A percentile compares a stretch with the other conserved stretches of the same genome.
phyloP scores from a whole-genome alignment of 768 basidiomycete genomes.

The Mycena albidolilacea region DNA sequence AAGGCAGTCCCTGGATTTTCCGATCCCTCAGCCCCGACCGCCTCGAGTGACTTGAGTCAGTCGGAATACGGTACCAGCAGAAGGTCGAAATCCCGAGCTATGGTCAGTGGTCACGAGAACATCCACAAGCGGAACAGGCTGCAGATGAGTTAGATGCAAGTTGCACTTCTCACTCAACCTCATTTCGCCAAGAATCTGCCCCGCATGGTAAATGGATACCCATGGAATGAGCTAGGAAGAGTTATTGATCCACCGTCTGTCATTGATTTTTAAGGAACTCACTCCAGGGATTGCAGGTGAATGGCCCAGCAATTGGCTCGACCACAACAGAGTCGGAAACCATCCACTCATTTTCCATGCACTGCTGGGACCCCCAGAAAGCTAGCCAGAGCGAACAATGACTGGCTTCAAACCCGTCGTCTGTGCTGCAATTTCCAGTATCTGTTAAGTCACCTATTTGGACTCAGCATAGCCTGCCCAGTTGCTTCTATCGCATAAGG shows the following conservation, averaged over 20 bases:
- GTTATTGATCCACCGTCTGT: neutral
- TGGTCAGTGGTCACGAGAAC: neutral
- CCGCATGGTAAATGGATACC: conserved; percentile 43
- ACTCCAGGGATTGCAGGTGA: conserved; percentile 51
- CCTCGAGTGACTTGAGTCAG: conserved; percentile 8
- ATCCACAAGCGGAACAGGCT: neutral
- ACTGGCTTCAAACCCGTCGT: conserved; percentile 46
- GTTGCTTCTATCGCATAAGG: conserved; percentile 43
- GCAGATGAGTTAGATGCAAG: conserved; percentile 17
- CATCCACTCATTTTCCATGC: conserved; percentile 58
- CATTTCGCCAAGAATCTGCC: neutral
- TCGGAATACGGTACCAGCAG: conserved; percentile 8
- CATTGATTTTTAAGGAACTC: conserved; percentile 28
- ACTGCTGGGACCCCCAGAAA: conserved; percentile 53
- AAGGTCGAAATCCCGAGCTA: neutral
- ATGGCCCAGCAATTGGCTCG: conserved; percentile 43
- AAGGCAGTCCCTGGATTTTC: conserved; percentile 5
- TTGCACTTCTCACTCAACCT: neutral
- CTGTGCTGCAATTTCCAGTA: conserved; percentile 49
- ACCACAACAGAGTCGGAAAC: conserved; percentile 56
- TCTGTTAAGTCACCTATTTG: conserved; percentile 60
- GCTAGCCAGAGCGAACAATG: conserved; percentile 56
- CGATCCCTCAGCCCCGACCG: neutral
- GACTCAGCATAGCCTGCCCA: conserved; percentile 56
- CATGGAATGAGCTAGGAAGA: conserved; percentile 42